Conservation (phyloP, 352 stramenopile genomes). For the Blastocystis sp. region DNA sequence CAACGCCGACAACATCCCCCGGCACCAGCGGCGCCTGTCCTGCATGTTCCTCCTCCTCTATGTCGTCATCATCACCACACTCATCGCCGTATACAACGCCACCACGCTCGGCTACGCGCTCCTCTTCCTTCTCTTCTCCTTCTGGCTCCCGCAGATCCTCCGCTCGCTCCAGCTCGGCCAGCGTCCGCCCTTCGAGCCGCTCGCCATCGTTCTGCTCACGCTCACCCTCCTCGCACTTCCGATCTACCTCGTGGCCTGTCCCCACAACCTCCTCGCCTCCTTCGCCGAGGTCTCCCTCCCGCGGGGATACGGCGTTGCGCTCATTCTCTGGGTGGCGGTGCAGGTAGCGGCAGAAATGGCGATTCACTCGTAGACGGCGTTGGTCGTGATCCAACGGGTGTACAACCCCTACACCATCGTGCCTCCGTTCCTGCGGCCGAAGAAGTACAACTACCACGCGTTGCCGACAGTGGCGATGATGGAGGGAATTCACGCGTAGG, state of each 20-base stretch:
- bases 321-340: conserved; percentile 85
- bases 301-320: conserved; percentile 50
- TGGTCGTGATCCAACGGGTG: conserved; percentile 85
- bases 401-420: conserved; percentile 91
- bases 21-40: conserved; percentile 6
- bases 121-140: conserved; percentile 90
- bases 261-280: conserved; percentile 86
- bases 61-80: conserved; percentile 35
- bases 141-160: conserved; percentile 94
- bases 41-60: conserved; percentile 39
- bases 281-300: conserved; percentile 71
- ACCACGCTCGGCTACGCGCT: conserved; percentile 74
- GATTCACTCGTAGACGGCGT: conserved; percentile 10
- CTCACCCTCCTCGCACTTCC: conserved; percentile 86
- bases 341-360: conserved; percentile 77
- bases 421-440: conserved; percentile 86
- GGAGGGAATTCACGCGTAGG: neutral
- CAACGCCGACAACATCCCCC: conserved; percentile 6
- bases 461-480: conserved; percentile 44
- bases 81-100: conserved; percentile 8
- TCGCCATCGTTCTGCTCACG: conserved; percentile 90
- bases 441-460: conserved; percentile 92
- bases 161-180: conserved; percentile 79
- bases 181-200: neutral
- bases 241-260: conserved; percentile 90